phyloP scores from a whole-genome alignment of 495 filamentous ascomycete genomes.

The Aspergillus conjunctus region DNA sequence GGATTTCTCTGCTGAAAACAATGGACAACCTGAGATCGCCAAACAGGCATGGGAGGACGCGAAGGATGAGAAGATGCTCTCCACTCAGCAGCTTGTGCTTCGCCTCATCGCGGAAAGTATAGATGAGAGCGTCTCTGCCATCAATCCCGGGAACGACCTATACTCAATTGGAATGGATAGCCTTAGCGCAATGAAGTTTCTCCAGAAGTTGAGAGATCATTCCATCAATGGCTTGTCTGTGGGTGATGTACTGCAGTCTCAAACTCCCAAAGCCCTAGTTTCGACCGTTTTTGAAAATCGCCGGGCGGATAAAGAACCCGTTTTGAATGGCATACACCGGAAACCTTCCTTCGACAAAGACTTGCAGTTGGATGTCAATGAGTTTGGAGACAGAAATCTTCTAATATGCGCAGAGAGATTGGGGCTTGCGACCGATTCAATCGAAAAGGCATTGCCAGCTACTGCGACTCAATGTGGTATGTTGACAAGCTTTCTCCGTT shows the following conservation, averaged over 20 bases:
- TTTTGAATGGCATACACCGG: constrained; percentile 2
- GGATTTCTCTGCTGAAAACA: constrained; percentile 4
- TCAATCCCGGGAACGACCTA: constrained; percentile 58
- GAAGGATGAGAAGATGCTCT: neutral
- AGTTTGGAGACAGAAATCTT: constrained; percentile 21
- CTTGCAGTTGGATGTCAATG: constrained; percentile 1
- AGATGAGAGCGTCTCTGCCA: constrained; percentile 37
- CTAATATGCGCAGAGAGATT: constrained; percentile 46
- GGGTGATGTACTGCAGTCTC: constrained; percentile 27
- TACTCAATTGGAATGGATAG: constrained; percentile 80
- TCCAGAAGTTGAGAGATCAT: constrained; percentile 32
- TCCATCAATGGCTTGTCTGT: constrained; percentile 33
- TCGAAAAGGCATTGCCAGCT: constrained; percentile 69
- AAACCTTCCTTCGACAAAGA: neutral
- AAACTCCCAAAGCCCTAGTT: constrained; percentile 38
- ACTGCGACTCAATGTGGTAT: constrained; percentile 77
- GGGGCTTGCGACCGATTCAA: constrained; percentile 39
- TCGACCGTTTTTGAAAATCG: constrained; percentile 12
- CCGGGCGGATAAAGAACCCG: neutral
- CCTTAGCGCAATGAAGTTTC: constrained; percentile 67
- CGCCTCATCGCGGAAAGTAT: constrained; percentile 51
- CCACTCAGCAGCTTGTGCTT: constrained; percentile 21
- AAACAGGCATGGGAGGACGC: neutral
- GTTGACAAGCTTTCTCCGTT: constrained; percentile 61
- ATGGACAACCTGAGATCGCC: neutral